Evolutionary conservation across 352 stramenopile genomes (phyloP).

Genomic region (Blastocystis hominis): DNA sequence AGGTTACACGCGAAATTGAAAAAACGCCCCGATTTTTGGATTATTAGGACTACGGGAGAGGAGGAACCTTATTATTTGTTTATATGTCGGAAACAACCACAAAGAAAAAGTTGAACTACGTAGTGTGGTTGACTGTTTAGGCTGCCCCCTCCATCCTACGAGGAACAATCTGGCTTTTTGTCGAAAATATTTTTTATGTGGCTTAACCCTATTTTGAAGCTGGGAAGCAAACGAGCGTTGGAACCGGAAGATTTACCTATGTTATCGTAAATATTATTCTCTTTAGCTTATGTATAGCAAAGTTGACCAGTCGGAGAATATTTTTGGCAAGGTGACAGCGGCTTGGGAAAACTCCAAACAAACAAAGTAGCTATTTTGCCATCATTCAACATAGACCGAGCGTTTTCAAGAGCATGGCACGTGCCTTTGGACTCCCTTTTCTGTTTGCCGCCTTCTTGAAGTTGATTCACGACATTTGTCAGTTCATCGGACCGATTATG

Average conservation of each 20-base stretch:
- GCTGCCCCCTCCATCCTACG: slow-evolving; percentile 2
- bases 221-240: slow-evolving; percentile 71
- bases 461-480: slow-evolving; percentile 75
- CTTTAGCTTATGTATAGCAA: slow-evolving; percentile 60
- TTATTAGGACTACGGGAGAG: background rate
- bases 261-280: slow-evolving; percentile 68
- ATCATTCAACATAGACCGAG: background rate
- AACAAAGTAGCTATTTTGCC: slow-evolving; percentile 23
- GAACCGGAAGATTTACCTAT: slow-evolving; percentile 74
- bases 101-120: background rate
- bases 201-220: slow-evolving; percentile 74
- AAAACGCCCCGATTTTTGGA: background rate
- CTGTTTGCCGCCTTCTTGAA: slow-evolving; percentile 76
- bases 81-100: background rate
- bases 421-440: slow-evolving; percentile 76
- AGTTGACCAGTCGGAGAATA: background rate
- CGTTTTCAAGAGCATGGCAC: slow-evolving; percentile 41
- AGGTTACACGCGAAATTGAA: background rate
- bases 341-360: slow-evolving; percentile 37
- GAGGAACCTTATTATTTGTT: background rate
- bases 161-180: slow-evolving; percentile 60
- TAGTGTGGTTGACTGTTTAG: background rate
- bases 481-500: slow-evolving; percentile 78
- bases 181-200: slow-evolving; percentile 72
- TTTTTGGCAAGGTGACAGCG: background rate